A percentile compares a stretch with the other conserved stretches of the same genome.
These are phyloP conservation scores for Cercospora sp. DNA, from an alignment of 2,329 filamentous ascomycete species.

Conservation along the genomic window DNA sequence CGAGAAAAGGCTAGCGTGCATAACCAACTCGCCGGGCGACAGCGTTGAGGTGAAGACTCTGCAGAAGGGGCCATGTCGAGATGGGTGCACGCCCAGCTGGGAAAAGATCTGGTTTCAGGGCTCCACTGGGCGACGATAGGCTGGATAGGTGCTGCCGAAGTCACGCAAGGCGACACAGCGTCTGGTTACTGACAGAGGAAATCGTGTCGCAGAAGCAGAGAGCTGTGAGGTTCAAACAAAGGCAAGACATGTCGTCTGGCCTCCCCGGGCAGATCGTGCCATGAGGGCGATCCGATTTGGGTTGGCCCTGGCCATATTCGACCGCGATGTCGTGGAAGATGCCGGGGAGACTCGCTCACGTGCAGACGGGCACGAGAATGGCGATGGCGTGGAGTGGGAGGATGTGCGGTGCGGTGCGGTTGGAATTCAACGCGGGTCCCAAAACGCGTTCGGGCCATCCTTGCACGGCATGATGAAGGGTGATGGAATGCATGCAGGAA, in stretches of 20 bases:
- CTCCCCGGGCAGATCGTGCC: neutral
- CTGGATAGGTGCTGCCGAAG: slow-evolving; percentile 1
- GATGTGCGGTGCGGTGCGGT: neutral
- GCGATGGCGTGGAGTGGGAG: neutral
- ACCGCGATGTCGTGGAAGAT: neutral
- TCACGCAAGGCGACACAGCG: slow-evolving; percentile 1
- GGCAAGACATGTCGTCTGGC: neutral
- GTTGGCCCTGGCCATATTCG: neutral
- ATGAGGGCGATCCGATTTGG: neutral
- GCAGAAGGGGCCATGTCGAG: neutral
- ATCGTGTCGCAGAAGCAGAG: neutral
- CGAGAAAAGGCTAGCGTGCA: neutral
- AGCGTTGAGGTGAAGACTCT: neutral
- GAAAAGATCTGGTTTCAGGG: neutral
- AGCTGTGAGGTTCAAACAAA: slow-evolving; percentile 3
- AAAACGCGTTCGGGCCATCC: neutral
- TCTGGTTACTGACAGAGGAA: neutral
- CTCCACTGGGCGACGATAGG: slow-evolving; percentile 11
- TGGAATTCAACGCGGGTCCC: slow-evolving; percentile 1
- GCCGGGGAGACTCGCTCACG: neutral
- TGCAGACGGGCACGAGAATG: neutral
- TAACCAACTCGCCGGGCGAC: neutral
- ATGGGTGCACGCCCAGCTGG: neutral
- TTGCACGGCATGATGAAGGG: slow-evolving; percentile 5
- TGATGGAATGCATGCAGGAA: slow-evolving; percentile 15